Conservation (phyloP, 345 rosid species). For the Populus pruinosa region DNA sequence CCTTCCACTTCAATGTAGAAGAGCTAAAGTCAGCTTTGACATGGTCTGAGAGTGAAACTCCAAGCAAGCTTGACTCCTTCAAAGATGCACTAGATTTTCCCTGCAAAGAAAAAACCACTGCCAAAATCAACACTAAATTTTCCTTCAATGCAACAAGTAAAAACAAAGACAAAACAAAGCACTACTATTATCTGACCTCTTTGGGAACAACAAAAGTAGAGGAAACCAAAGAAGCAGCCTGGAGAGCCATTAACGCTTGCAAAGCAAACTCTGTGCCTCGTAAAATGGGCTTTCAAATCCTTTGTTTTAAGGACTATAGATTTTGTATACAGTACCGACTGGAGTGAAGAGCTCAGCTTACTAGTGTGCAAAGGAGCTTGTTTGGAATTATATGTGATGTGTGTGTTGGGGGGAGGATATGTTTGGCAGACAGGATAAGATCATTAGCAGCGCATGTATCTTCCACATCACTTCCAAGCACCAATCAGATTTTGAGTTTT, state of each 20-base stretch:
- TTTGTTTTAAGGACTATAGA: background rate
- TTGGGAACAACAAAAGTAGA: conserved; percentile 54
- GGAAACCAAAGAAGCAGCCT: conserved; percentile 69
- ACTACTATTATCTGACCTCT: conserved; percentile 46
- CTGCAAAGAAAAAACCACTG: conserved; percentile 35
- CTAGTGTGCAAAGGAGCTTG: background rate
- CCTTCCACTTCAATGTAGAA: conserved; percentile 68
- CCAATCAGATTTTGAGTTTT: conserved; percentile 49
- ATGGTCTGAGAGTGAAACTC: conserved; percentile 63
- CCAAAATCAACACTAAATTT: background rate
- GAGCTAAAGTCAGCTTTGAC: conserved; percentile 47
- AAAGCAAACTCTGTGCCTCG: background rate
- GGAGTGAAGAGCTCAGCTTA: background rate
- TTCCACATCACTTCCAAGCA: conserved; percentile 40
- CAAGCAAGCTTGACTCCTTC: conserved; percentile 73
- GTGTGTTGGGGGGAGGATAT: conserved; percentile 21
- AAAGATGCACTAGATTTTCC: conserved; percentile 50
- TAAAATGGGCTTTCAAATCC: background rate
- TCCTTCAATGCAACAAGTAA: background rate
- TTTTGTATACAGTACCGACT: background rate
- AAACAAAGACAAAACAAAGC: background rate
- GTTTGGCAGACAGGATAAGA: conserved; percentile 48
- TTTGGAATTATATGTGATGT: conserved; percentile 20
- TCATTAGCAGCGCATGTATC: conserved; percentile 35
- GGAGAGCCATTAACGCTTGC: conserved; percentile 54